Evolutionary conservation across 2,329 filamentous ascomycete species (phyloP), one percentile per base, ranked within the genome.

Genomic region (Ceratocystis diversiconidia): DNA sequence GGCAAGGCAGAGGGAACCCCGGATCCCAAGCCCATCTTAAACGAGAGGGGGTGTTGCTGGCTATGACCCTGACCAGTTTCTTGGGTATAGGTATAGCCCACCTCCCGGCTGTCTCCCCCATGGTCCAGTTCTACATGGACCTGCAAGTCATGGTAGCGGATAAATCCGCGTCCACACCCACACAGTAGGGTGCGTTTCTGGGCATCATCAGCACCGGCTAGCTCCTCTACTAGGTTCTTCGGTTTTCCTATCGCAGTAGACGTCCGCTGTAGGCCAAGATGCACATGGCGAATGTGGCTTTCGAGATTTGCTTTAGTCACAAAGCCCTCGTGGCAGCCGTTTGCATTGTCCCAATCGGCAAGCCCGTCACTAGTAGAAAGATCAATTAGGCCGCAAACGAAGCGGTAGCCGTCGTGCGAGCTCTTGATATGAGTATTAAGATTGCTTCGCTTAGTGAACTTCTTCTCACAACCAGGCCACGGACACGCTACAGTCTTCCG

Each of bases 401-500:
- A 96, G 8, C 85, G 85, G 69, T 85, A 78, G 19, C 89, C 87
- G 69, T 90, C 82, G 72, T 96, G 92, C 0, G 87, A 85, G 10
- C 83, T 86, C 66, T 87, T 85, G 65, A 92, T 79, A 72, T 97
- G 92, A 0, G 86, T 83, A 17, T 86, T 88, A 63, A 95, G 79
- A 71, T 96, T 96, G n/a, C 87, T 87, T 68, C 83, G 85, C 72
- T 88, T 89, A 19, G 89, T 92, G 74, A 96, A 96, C 64, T 79
- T 83, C 72, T 89, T 89, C 65, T 77, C 79, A 73, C 92, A 96
- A 25, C 82, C 86, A 0, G 79, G 75, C 71, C 85, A 80, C 0
- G 84, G 80, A 73, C 92, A 96, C 1, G 76, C 73, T 62, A 87
- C 83, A 0, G 79, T 83, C 73, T 85, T 88, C 67, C 86, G 80